phyloP scores from a whole-genome alignment of 1,284 basidiomycete species.

The Rhodotorula sp. region DNA sequence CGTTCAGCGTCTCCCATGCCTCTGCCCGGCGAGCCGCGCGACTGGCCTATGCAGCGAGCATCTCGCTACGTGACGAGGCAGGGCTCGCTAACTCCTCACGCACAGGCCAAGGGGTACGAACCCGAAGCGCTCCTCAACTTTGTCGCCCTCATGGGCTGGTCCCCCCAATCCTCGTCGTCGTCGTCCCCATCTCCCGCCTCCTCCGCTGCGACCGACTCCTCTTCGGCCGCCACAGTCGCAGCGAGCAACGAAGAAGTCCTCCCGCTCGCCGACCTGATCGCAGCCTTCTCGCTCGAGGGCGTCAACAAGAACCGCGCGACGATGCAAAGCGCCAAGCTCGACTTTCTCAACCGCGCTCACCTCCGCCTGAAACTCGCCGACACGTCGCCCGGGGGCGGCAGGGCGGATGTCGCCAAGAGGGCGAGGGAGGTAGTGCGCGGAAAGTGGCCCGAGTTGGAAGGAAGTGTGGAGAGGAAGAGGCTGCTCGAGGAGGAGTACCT shows the following conservation, averaged over 20 bases:
- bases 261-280: slow-evolving; percentile 6
- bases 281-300: slow-evolving; percentile 67
- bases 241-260: slow-evolving; percentile 16
- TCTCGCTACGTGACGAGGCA: too few relatives aligned
- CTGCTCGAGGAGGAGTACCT: slow-evolving; percentile 13
- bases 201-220: neutral
- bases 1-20: neutral
- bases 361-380: slow-evolving; percentile 55
- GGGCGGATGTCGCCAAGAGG: slow-evolving; percentile 29
- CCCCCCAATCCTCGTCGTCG: slow-evolving; percentile 52
- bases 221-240: neutral
- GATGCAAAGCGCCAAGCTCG: slow-evolving; percentile 69
- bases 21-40: neutral
- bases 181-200: neutral
- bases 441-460: slow-evolving; percentile 8
- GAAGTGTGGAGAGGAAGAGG: too few relatives aligned
- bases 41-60: too few relatives aligned
- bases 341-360: slow-evolving; percentile 76
- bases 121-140: slow-evolving; percentile 88
- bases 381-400: neutral
- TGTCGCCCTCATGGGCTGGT: slow-evolving; percentile 91
- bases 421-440: slow-evolving; percentile 16
- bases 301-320: slow-evolving; percentile 73
- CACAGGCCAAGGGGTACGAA: slow-evolving; percentile 73
- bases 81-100: neutral